Base-by-base conservation (phyloP, 2,329 filamentous ascomycete species). In the Chaetomium sp. region DNA sequence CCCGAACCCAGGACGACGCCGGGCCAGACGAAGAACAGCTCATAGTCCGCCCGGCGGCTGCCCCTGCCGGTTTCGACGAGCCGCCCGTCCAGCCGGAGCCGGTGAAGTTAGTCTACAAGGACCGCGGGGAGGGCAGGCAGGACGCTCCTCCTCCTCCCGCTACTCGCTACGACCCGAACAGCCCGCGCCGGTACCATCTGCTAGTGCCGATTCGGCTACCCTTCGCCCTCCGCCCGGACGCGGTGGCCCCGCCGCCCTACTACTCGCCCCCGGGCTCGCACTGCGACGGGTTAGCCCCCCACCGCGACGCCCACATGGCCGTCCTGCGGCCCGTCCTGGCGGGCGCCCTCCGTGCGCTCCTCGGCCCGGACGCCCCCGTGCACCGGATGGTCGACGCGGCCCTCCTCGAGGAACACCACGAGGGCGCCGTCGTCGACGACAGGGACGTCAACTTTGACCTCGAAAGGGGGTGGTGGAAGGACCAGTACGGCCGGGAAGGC, bases 81-180 rank as follows among this genome's bases (percentile, higher is more conserved):
- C 51, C 51, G 51, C 51, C 27, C 16, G 12, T 54, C 13, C 13
- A 33, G 16, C 27, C 51, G 51, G 51, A 33, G 51, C 51, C 27
- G 51, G 51, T 54, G 51, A 54, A 54, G 51, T 21, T 54, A 13
- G 16, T 54, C 16, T 54, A 54, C 51, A 54, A 54, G 6, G 51
- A 54, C 27, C 27, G 27, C 27, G 13, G 51, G 51, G 27, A 54
- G 7, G 23, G n/a, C n/a, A 29, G 16, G 51, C n/a, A 54, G 51
- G 16, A 54, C 27, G 51, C 27, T 1, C n/a, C 51, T 33, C 51
- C n/a, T n/a, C n/a, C n/a, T n/a, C n/a, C n/a, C n/a, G n/a, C n/a
- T n/a, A n/a, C 51, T 21, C 51, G 3, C 29, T 54, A 54, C 19
- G 19, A 54, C 29, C 51, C 51, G 13, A 8, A 54, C 13, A 54